Percentiles rank a stretch among this genome's conserved stretches.
Conservation (phyloP, 257 asterid genomes). For the Plantago elongata region DNA sequence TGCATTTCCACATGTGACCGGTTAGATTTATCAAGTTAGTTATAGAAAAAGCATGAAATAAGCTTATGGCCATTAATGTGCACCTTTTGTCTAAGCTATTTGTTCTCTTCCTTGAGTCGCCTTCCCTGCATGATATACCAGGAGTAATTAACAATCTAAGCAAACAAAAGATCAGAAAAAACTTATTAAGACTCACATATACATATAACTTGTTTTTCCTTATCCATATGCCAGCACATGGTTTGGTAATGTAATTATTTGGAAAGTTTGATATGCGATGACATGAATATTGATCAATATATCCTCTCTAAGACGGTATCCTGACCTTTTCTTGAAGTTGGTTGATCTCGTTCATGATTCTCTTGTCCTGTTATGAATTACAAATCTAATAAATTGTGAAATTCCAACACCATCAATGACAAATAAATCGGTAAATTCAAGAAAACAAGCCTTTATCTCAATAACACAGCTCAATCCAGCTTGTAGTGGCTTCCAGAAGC, state of each 20-base stretch:
- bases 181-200: too few relatives aligned
- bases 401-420: background rate
- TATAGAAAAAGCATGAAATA: background rate
- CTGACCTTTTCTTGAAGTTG: slow-evolving; percentile 76
- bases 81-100: slow-evolving; percentile 55
- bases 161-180: background rate
- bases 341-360: slow-evolving; percentile 56
- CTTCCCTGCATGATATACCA: slow-evolving; percentile 42
- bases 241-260: background rate
- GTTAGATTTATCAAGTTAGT: background rate
- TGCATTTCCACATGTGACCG: background rate
- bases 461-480: slow-evolving; percentile 62
- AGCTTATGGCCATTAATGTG: background rate
- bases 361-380: slow-evolving; percentile 45
- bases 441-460: slow-evolving; percentile 52
- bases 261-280: background rate
- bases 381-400: background rate
- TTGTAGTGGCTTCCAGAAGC: slow-evolving; percentile 58
- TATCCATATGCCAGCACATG: too few relatives aligned
- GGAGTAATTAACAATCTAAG: background rate
- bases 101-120: slow-evolving; percentile 65
- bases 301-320: too few relatives aligned
- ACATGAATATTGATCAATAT: too few relatives aligned
- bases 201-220: too few relatives aligned
- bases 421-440: background rate